A percentile compares a stretch with the other conserved stretches of the same genome.
Evolutionary conservation across 192 early-diverging fungal species (phyloP).

Genomic region (Backusella macrospora): DNA sequence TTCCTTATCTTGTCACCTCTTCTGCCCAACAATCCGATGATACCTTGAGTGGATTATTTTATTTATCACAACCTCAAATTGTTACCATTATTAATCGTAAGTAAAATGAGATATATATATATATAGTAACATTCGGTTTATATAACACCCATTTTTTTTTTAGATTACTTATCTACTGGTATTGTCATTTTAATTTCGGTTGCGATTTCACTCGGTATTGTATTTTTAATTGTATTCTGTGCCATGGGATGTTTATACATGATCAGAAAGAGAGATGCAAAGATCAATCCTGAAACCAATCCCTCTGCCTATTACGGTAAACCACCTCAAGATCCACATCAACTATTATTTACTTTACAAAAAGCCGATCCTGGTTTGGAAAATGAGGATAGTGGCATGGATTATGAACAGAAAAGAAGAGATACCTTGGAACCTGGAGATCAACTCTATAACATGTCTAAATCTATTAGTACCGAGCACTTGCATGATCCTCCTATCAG

Average conservation of each 20-base stretch:
- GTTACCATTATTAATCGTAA: constrained; percentile 9
- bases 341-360: constrained; percentile 24
- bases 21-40: constrained; percentile 26
- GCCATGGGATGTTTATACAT: constrained; percentile 54
- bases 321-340: constrained; percentile 37
- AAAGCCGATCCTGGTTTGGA: constrained; percentile 6
- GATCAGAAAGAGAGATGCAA: constrained; percentile 30
- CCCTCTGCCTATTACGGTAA: constrained; percentile 38
- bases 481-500: not conserved
- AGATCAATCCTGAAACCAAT: constrained; percentile 7
- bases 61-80: constrained; percentile 15
- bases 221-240: constrained; percentile 63
- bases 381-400: not conserved
- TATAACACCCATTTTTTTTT: not conserved
- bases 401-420: not conserved
- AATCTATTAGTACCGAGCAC: constrained; percentile 14
- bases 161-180: constrained; percentile 50
- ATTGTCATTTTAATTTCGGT: constrained; percentile 73
- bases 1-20: constrained; percentile 45
- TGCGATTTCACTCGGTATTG: constrained; percentile 64
- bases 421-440: constrained; percentile 1
- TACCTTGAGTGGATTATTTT: constrained; percentile 17
- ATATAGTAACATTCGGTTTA: constrained; percentile 4
- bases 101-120: not conserved
- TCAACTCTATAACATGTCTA: constrained; percentile 17